A percentile compares a stretch with the other conserved stretches of the same genome.
These are phyloP conservation scores for Saposhnikovia divaricata DNA, from an alignment of 129 eudicot genomes.

Conservation along the genomic window DNA sequence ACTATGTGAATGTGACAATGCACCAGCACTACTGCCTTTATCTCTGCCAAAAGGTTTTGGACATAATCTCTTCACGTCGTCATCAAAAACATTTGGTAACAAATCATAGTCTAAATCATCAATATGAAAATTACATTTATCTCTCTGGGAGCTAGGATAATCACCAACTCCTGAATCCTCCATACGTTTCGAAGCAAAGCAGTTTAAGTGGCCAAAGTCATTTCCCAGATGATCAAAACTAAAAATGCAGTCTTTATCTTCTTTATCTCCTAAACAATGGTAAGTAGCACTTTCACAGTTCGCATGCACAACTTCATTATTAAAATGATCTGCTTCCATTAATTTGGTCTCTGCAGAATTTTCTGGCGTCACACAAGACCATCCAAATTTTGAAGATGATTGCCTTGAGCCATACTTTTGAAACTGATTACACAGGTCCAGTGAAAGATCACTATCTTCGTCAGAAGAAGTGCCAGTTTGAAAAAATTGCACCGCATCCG, in stretches of 20 bases:
- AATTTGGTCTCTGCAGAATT: slow-evolving; percentile 4
- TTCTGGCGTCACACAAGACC: slow-evolving; percentile 14
- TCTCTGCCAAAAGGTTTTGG: slow-evolving; percentile 18
- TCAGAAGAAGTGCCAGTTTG: slow-evolving; percentile 14
- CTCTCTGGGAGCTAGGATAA: slow-evolving; percentile 18
- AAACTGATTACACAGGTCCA: slow-evolving; percentile 23
- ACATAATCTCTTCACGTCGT: slow-evolving; percentile 23
- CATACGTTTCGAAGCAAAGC: slow-evolving; percentile 5
- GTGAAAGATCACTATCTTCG: slow-evolving; percentile 19
- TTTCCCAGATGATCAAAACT: background rate
- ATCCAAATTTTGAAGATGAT: slow-evolving; percentile 22
- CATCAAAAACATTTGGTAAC: slow-evolving; percentile 19
- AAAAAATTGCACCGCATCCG: slow-evolving; percentile 21
- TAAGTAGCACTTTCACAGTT: slow-evolving; percentile 12
- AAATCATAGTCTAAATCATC: slow-evolving; percentile 13
- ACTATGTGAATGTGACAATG: slow-evolving; percentile 16
- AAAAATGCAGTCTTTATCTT: slow-evolving; percentile 17
- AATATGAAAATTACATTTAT: slow-evolving; percentile 11
- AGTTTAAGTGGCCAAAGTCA: background rate
- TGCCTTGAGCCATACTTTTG: slow-evolving; percentile 15
- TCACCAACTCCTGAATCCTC: background rate
- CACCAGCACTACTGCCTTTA: slow-evolving; percentile 7
- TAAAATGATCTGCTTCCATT: slow-evolving; percentile 19
- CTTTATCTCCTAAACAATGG: slow-evolving; percentile 20
- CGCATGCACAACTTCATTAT: slow-evolving; percentile 12